phyloP scores from a whole-genome alignment of 2,329 filamentous ascomycete species.

The Zasmidium cellare region DNA sequence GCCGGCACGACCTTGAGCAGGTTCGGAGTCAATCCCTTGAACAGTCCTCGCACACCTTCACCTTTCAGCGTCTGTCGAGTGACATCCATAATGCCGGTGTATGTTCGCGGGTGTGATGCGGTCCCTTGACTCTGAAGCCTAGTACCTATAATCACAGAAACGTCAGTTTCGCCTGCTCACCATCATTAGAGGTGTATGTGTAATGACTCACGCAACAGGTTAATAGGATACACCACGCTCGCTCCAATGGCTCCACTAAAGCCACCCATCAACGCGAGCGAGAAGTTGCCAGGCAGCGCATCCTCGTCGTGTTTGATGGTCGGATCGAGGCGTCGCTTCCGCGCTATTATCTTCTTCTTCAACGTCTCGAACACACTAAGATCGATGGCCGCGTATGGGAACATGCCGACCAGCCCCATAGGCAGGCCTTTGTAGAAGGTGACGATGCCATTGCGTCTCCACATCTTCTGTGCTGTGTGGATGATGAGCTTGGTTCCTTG shows the following conservation, averaged over 20 bases:
- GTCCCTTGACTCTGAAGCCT: slow-evolving; percentile 88
- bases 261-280: slow-evolving; percentile 85
- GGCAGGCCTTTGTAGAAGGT: slow-evolving; percentile 89
- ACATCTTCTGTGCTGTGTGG: slow-evolving; percentile 85
- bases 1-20: slow-evolving; percentile 94
- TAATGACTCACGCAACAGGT: slow-evolving; percentile 66
- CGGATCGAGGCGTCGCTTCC: slow-evolving; percentile 57
- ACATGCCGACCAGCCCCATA: slow-evolving; percentile 94
- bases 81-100: slow-evolving; percentile 88
- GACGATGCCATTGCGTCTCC: slow-evolving; percentile 68
- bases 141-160: slow-evolving; percentile 48
- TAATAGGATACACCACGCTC: slow-evolving; percentile 91
- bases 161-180: too few relatives aligned
- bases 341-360: slow-evolving; percentile 70
- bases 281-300: slow-evolving; percentile 72
- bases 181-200: too few relatives aligned
- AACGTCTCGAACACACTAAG: slow-evolving; percentile 93
- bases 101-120: slow-evolving; percentile 76
- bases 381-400: slow-evolving; percentile 95
- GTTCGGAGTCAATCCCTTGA: slow-evolving; percentile 94
- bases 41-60: slow-evolving; percentile 83
- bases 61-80: slow-evolving; percentile 76
- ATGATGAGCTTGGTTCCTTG: slow-evolving; percentile 80
- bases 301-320: slow-evolving; percentile 76
- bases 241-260: slow-evolving; percentile 90